Percentiles rank a stretch among this genome's conserved stretches.
Evolutionary conservation across 352 stramenopile species (phyloP).

Genomic region (Phytophthora pinifolia): DNA sequence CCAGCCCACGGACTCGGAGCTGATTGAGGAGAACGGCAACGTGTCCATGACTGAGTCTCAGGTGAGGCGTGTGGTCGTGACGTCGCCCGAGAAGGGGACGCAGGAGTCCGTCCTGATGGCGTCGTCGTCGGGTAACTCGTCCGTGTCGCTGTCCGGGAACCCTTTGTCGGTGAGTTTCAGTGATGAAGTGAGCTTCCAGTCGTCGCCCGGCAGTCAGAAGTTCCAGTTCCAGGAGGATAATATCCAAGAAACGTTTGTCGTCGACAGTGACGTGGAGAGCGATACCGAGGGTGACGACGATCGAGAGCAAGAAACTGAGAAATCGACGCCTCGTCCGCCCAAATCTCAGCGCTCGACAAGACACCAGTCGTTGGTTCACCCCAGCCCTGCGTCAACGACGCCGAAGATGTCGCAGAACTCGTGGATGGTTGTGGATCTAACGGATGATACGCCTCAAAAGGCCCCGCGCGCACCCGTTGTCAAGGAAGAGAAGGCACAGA

Average conservation of each 20-base stretch:
- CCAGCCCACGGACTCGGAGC: constrained; percentile 55
- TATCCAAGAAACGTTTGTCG: constrained; percentile 51
- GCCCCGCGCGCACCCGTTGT: neutral
- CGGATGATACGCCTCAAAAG: constrained; percentile 12
- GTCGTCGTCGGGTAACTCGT: neutral
- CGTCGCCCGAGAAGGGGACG: constrained; percentile 7
- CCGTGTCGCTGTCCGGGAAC: constrained; percentile 14
- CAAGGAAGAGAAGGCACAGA: neutral
- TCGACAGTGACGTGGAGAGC: constrained; percentile 49
- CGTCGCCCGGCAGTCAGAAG: constrained; percentile 32
- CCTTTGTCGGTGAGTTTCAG: constrained; percentile 12
- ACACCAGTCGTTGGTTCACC: neutral
- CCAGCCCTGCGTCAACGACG: constrained; percentile 4
- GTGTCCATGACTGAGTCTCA: constrained; percentile 39
- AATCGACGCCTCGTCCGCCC: constrained; percentile 3
- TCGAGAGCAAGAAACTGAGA: neutral
- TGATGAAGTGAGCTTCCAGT: constrained; percentile 13
- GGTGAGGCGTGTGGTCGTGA: neutral
- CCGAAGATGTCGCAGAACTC: constrained; percentile 8
- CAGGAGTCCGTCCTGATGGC: constrained; percentile 3
- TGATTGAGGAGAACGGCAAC: constrained; percentile 66
- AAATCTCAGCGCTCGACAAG: neutral
- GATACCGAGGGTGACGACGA: constrained; percentile 32
- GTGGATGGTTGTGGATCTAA: constrained; percentile 21
- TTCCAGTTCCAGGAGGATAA: constrained; percentile 53